phyloP scores from a whole-genome alignment of 805 yeast species.

The Candida bentonensis region DNA sequence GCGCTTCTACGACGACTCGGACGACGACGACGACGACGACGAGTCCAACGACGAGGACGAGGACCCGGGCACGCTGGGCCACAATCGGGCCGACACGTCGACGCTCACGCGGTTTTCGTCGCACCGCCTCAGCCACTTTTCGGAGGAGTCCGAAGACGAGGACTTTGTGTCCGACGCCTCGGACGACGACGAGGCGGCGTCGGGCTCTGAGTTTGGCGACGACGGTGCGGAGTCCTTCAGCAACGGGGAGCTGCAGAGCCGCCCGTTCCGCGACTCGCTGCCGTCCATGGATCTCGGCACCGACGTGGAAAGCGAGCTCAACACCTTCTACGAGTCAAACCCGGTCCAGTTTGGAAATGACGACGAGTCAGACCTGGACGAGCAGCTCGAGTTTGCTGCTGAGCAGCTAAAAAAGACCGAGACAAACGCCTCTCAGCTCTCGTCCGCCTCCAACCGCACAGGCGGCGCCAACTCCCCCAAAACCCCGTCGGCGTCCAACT shows the following conservation, averaged over 20 bases:
- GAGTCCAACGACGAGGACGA: constrained; percentile 26
- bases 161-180: constrained; percentile 6
- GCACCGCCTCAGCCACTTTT: constrained; percentile 16
- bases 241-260: background rate
- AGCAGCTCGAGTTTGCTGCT: constrained; percentile 24
- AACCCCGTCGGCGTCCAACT: constrained; percentile 1
- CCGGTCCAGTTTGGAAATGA: constrained; percentile 14
- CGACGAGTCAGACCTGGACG: constrained; percentile 28
- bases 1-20: constrained; percentile 16
- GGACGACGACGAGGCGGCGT: constrained; percentile 5
- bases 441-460: background rate
- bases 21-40: constrained; percentile 19
- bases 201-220: background rate
- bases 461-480: background rate
- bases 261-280: background rate
- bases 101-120: constrained; percentile 28
- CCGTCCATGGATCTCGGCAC: background rate
- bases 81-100: constrained; percentile 18
- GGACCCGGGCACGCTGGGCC: constrained; percentile 2
- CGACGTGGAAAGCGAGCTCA: background rate
- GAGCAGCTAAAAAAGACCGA: constrained; percentile 15
- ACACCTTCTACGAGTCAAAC: background rate
- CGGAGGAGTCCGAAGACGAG: constrained; percentile 8
- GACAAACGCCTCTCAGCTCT: background rate
- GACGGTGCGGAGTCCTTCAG: background rate